A percentile compares a stretch with the other conserved stretches of the same genome.
Conservation (phyloP, 441 rosid species). For the Iberis amara region DNA sequence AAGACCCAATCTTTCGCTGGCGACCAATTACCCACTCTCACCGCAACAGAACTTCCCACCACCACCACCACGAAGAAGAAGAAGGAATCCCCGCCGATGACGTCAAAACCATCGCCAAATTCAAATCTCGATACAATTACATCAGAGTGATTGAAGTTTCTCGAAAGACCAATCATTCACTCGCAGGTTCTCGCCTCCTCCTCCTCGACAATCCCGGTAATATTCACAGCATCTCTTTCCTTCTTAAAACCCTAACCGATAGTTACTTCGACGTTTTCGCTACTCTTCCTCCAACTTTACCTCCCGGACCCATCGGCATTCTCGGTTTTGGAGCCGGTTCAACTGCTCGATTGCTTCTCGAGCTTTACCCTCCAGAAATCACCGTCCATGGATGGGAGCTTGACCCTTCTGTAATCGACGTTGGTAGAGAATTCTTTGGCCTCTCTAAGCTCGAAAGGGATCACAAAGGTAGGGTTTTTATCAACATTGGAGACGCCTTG, state of each 20-base stretch:
- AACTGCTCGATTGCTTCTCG: slow-evolving; percentile 64
- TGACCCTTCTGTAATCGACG: slow-evolving; percentile 67
- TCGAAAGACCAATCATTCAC: slow-evolving; percentile 59
- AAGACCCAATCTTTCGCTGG: slow-evolving; percentile 19
- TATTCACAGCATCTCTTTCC: slow-evolving; percentile 81
- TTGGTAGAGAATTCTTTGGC: slow-evolving; percentile 50
- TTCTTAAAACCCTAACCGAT: slow-evolving; percentile 51
- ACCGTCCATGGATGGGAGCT: slow-evolving; percentile 82
- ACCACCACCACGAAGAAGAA: slow-evolving; percentile 23
- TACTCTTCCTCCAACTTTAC: slow-evolving; percentile 61
- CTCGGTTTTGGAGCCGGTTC: slow-evolving; percentile 91
- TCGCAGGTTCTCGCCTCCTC: slow-evolving; percentile 80
- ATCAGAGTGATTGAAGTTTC: slow-evolving; percentile 78
- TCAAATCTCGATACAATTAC: slow-evolving; percentile 74
- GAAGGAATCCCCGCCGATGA: slow-evolving; percentile 65
- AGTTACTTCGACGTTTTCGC: slow-evolving; percentile 83
- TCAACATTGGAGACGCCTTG: slow-evolving; percentile 63
- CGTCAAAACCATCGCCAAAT: slow-evolving; percentile 59
- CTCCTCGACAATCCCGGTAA: slow-evolving; percentile 85
- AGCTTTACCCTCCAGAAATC: slow-evolving; percentile 51
- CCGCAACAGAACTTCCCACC: slow-evolving; percentile 25
- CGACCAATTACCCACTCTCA: slow-evolving; percentile 4
- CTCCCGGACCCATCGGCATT: slow-evolving; percentile 68
- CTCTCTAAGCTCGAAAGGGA: slow-evolving; percentile 57
- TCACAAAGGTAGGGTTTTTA: slow-evolving; percentile 49